Evolutionary conservation across 345 rosid species (phyloP).

Genomic region (Brassica carinata): DNA sequence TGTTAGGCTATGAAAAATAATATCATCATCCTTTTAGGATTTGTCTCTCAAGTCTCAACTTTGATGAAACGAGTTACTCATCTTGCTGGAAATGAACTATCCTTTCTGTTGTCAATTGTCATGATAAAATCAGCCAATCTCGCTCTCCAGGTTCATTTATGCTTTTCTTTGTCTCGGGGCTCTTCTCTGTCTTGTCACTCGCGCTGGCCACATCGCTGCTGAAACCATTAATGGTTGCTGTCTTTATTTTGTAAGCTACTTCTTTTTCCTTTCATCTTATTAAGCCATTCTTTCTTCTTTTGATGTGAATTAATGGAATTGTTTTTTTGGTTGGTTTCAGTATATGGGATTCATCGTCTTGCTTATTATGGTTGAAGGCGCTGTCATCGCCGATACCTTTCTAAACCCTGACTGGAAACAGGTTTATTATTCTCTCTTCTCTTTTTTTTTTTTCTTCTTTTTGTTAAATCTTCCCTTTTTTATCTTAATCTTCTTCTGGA

Average conservation of each 20-base stretch:
- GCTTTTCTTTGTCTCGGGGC: constrained; percentile 70
- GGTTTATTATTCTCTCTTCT: neutral
- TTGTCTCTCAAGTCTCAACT: neutral
- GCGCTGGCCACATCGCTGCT: constrained; percentile 85
- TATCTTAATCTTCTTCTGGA: constrained; percentile 17
- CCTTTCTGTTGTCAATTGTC: neutral
- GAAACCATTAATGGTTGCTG: constrained; percentile 84
- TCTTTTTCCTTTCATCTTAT: neutral
- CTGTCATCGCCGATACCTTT: neutral
- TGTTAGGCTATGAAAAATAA: constrained; percentile 16
- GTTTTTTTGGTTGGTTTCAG: neutral
- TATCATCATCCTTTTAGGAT: neutral
- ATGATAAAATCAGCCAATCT: neutral
- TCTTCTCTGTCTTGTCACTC: constrained; percentile 65
- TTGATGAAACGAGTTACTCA: neutral
- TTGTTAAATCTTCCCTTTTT: neutral
- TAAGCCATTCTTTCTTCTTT: neutral
- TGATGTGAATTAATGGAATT: neutral
- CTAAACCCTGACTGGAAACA: neutral
- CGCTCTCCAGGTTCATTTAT: constrained; percentile 74
- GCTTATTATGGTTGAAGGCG: neutral
- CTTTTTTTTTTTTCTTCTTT: neutral
- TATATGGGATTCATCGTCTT: neutral
- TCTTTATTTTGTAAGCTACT: constrained; percentile 74
- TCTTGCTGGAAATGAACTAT: constrained; percentile 3